phyloP scores from a whole-genome alignment of 73 alveolate genomes.

The Breviolum minutum region DNA sequence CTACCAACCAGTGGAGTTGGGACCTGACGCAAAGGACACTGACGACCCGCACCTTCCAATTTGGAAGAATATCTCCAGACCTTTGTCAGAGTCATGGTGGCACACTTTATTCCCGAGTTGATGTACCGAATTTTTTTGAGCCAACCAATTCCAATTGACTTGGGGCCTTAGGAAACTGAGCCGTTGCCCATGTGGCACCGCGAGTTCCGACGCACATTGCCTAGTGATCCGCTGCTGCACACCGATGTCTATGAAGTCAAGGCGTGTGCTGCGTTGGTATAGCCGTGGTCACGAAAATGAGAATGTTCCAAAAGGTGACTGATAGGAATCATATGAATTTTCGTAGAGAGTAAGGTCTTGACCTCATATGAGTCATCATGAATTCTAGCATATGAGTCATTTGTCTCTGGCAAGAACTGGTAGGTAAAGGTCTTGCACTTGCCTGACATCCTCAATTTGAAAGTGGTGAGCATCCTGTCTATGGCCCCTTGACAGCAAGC shows the following conservation, averaged over 20 bases:
- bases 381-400: too few relatives aligned
- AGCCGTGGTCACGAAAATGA: too few relatives aligned
- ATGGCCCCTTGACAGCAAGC: constrained; percentile 17
- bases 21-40: not conserved
- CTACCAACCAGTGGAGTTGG: constrained; percentile 78
- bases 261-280: not conserved
- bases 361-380: too few relatives aligned
- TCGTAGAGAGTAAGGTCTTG: too few relatives aligned
- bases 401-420: not conserved
- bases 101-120: not conserved
- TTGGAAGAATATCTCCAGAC: constrained; percentile 13
- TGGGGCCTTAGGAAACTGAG: not conserved
- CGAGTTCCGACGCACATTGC: constrained; percentile 36
- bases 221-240: constrained; percentile 75
- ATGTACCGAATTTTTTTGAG: not conserved
- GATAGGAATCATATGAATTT: too few relatives aligned
- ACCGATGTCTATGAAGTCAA: constrained; percentile 70
- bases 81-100: not conserved
- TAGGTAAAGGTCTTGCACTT: constrained; percentile 67
- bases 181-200: constrained; percentile 45
- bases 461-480: constrained; percentile 75
- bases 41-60: constrained; percentile 32
- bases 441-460: constrained; percentile 78
- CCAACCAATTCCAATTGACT: too few relatives aligned
- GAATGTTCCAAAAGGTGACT: too few relatives aligned